Evolutionary conservation across 2,329 filamentous ascomycete genomes (phyloP), one percentile per base, ranked within the genome.

Genomic region (Ascosphaera apis): DNA sequence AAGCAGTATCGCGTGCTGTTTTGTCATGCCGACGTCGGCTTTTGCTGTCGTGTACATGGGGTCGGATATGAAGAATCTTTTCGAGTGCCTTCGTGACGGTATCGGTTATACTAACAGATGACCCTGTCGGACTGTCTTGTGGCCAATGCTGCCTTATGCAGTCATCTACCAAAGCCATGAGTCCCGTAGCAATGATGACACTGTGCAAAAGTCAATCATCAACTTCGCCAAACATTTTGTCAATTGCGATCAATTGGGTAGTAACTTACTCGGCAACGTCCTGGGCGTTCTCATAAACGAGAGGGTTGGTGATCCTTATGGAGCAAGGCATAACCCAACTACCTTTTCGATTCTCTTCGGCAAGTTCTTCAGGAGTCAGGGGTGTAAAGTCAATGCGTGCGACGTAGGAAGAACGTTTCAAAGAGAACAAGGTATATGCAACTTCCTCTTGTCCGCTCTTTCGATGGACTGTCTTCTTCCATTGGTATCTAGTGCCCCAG

Each of bases 271-370:
- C 84, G 42, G 82, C 80, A 48, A 91, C 71, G 52, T 92, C 84
- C 35, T 76, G 77, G 51, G 70, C 61, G 44, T 69, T 72, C 21
- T 67, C 61, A 44, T 88, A 63, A 40, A 88, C 65, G 12, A 62
- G 64, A 40, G 69, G 58, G 53, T 92, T 81, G 46, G 69, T 80
- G 51, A 95, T 81, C 72, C 81, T 84, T 72, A 95, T 75, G 47
- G 79, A 80, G 52, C 78, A 91, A 3, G 82, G 83, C 37, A 82
- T 79, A 16, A 95, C 66, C 83, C 86, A 95, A 38, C 80, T 81
- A 35, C 84, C 84, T 43, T 79, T 80, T 34, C 62, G 63, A 45
- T 74, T 66, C 48, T 95, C 84, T 42, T 73, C 74, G 7, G 63
- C 58, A 7, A 72, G 62, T 54, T 92, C 76, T 48, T 66, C 66